Evolutionary conservation across 1,284 basidiomycete genomes (phyloP), one percentile per base, ranked within the genome.

Genomic region (Ustilago trichophora): DNA sequence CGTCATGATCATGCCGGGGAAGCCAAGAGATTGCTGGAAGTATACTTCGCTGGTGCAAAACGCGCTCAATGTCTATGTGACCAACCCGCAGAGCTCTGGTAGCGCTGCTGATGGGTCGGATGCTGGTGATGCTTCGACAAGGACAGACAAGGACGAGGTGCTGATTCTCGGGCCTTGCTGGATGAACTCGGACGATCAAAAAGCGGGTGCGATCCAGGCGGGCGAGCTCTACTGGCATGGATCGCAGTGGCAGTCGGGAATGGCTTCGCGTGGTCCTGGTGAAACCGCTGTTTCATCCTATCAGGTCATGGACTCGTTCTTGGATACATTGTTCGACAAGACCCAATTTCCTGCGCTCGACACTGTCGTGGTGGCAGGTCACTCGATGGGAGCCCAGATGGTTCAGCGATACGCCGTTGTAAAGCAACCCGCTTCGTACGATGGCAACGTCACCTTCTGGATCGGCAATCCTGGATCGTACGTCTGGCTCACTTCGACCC

Each of bases 351-450:
- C 73, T 9, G 45, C 48, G 15, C 58, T 78, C 25, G 55, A 75
- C n/a, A 44, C 40, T 6, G 75, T 75, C 34, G 62, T 70, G 26
- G 16, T 78, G 13, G 71, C 66, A 6, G 76, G 76, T 26, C 76
- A 78, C 57, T 76, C 73, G 36, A 72, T 78, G 71, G 76, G 75
- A 16, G 76, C 75, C 2, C 76, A 78, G 51, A 70, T 67, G 50
- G 68, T 59, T n/a, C 67, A 71, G 29, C 64, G 75, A 19, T 78
- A 78, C 37, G 50, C 75, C 0, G 26, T 73, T 13, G 24, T 73
- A 25, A 74, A 75, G 43, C 51, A 71, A 19, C 31, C 56, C 31
- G 67, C 62, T 18, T n/a, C 45, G 11, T 76, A 78, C 59, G 75
- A 78, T 31, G 33, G 19, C 53, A 73, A 71, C 37, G 15, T 77